phyloP scores from a whole-genome alignment of 192 early-diverging fungal genomes.

The Mycoemilia scoparia region DNA sequence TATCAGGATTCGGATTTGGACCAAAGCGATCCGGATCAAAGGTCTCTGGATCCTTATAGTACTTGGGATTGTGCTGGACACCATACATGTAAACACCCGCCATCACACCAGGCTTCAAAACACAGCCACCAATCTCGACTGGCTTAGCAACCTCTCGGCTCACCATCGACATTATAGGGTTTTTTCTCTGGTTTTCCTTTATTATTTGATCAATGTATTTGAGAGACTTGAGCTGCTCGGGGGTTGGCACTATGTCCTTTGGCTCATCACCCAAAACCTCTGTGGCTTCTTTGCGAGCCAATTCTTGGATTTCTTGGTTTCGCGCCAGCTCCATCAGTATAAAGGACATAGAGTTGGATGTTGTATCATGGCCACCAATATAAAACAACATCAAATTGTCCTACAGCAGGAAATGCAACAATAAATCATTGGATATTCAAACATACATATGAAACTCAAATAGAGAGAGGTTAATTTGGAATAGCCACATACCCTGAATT shows the following conservation, averaged over 20 bases:
- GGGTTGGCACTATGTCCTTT: conserved; percentile 28
- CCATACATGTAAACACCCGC: conserved; percentile 23
- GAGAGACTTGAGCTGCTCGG: conserved; percentile 32
- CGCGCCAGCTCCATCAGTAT: conserved; percentile 27
- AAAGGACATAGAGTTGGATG: conserved; percentile 33
- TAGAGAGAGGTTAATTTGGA: conserved; percentile 24
- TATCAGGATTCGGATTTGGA: conserved; percentile 11
- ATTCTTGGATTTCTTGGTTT: conserved; percentile 30
- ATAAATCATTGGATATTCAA: not conserved
- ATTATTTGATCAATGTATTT: conserved; percentile 30
- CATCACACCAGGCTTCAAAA: conserved; percentile 18
- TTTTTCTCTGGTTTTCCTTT: conserved; percentile 27
- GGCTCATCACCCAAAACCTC: conserved; percentile 31
- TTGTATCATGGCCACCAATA: conserved; percentile 38
- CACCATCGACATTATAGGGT: conserved; percentile 30
- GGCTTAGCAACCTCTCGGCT: conserved; percentile 16
- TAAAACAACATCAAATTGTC: conserved; percentile 35
- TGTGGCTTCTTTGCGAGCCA: conserved; percentile 32
- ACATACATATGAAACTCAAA: too few relatives aligned
- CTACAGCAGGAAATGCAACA: too few relatives aligned
- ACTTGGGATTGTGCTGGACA: conserved; percentile 25
- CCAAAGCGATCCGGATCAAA: conserved; percentile 32
- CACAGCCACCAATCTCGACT: conserved; percentile 21
- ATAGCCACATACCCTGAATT: conserved; percentile 18
- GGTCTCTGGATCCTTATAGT: conserved; percentile 19